Evolutionary conservation across 306 rosid genomes (phyloP).

Genomic region (Potentilla sterilis): DNA sequence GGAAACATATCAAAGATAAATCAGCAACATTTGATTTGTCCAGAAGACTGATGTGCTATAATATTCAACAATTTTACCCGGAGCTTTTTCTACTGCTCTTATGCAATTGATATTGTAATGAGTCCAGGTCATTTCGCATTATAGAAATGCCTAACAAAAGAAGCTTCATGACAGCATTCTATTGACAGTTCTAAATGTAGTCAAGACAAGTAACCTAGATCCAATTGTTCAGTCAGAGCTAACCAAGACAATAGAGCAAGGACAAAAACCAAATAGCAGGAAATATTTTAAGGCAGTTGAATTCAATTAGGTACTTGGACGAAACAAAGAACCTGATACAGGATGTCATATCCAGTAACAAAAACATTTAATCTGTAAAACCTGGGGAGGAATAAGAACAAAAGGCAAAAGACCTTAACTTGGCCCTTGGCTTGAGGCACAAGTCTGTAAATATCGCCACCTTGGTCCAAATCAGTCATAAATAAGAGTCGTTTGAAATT

Average conservation of each 20-base stretch:
- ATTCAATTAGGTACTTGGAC: neutral
- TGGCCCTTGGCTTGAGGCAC: too few relatives aligned
- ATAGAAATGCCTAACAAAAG: neutral
- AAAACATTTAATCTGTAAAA: neutral
- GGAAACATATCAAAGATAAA: neutral
- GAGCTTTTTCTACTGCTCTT: neutral
- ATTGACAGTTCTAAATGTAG: neutral
- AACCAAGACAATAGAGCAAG: neutral
- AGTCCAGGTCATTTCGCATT: neutral
- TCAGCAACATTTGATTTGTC: neutral
- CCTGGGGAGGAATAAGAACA: neutral
- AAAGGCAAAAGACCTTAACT: neutral
- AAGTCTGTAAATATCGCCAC: neutral
- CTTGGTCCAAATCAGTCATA: neutral
- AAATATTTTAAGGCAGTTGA: neutral
- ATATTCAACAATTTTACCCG: too few relatives aligned
- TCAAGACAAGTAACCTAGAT: neutral
- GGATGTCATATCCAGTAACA: neutral
- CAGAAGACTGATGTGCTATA: neutral
- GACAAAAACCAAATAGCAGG: conserved; percentile 12
- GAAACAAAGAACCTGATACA: neutral
- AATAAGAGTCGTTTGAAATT: neutral
- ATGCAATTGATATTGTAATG: neutral
- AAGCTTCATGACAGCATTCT: neutral
- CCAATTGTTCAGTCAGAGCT: neutral